Evolutionary conservation across 192 early-diverging fungal species (phyloP), one percentile per base, ranked within the genome.

Genomic region (Gamsiella multidivaricata): DNA sequence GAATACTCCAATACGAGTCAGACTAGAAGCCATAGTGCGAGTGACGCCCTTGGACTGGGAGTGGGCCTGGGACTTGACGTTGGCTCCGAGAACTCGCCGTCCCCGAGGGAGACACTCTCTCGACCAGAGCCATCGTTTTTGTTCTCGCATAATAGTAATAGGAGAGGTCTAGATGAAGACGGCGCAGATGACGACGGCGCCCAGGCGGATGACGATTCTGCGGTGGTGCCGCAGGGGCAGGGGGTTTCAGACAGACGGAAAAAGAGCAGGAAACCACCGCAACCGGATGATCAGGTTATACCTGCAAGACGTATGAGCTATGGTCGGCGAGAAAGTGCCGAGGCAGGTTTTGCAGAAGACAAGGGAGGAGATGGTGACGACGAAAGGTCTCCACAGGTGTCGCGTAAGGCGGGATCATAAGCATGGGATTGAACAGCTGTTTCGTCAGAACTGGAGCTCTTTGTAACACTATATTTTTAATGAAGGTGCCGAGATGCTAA

Each of bases 321-420:
- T 51, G 63, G 55, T 12, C 56, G 71, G 32, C 59, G 31, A 14
- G 63, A 54, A 22, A 65, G 50, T 36, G 36, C 0, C 17, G 54
- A 36, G 8, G 28, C n/a, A 26, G 45, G 49, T 3, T 22, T 4
- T 2, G 39, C 23, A 31, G 50, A 66, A 6, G 71, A 74, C 17
- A 20, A 34, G 5, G 72, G 42, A 6, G 64, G 23, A 7, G 58
- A 76, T 18, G 72, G 72, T 5, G 72, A 76, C 34, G 72, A 76
- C n/a, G 72, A 76, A 26, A 22, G 34, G 23, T 76, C 72, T 7
- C 72, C 72, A 11, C 71, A 74, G 17, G 45, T 54, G 18, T 65
- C 71, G 17, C 58, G 58, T 18, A 61, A 61, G 34, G 39, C 39
- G 55, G 45, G 45, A 46, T 18, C 10, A 46, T 14, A 41, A 41